Conservation (phyloP, 352 stramenopile species). For the Phytophthora citrophthora region DNA sequence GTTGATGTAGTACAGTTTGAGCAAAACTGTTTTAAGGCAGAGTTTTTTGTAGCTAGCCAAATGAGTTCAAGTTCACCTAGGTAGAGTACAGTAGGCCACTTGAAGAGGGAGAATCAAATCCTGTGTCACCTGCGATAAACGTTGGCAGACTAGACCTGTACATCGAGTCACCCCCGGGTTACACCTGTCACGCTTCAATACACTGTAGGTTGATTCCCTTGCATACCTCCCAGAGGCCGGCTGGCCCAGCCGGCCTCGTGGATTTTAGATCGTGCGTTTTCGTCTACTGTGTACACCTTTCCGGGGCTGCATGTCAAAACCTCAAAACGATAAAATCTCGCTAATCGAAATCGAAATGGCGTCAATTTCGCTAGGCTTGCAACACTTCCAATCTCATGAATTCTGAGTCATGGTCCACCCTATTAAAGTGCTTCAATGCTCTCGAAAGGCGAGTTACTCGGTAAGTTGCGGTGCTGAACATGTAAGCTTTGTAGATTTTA, state of each 20-base stretch:
- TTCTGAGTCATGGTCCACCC: neutral
- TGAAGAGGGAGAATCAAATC: neutral
- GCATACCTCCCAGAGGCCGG: neutral
- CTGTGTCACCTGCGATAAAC: neutral
- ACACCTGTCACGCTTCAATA: neutral
- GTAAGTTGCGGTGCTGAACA: neutral
- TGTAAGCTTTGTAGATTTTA: neutral
- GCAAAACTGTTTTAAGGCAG: no score
- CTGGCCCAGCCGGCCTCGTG: neutral
- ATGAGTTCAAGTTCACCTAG: neutral
- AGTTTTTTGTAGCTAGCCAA: neutral
- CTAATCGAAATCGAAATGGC: neutral
- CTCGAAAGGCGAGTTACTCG: neutral
- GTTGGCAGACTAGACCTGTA: neutral
- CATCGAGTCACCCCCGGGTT: neutral
- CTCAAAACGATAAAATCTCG: neutral
- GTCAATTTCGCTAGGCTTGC: neutral
- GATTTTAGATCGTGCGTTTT: neutral
- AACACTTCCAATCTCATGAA: neutral
- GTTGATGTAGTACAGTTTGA: neutral
- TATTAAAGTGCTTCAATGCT: neutral
- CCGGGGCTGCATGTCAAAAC: neutral
- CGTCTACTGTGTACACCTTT: neutral
- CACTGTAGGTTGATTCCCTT: neutral
- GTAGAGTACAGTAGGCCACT: neutral